These are phyloP conservation scores for Aphanomyces euteiches DNA, from an alignment of 352 stramenopile genomes.

Conservation along the genomic window DNA sequence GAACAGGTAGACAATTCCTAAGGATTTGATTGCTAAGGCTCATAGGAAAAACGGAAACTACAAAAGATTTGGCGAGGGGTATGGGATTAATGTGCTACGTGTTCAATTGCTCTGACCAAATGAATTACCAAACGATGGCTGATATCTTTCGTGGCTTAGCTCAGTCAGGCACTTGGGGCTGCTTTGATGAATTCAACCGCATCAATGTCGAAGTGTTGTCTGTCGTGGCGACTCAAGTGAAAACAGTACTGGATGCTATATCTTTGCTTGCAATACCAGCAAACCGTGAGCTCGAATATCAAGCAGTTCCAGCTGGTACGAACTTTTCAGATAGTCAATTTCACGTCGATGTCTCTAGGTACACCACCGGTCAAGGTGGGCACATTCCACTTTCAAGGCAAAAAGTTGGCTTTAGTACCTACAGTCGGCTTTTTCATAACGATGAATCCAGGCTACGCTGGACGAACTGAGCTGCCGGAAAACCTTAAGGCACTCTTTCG, in stretches of 20 bases:
- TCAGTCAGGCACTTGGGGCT: constrained; percentile 94
- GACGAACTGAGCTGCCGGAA: constrained; percentile 87
- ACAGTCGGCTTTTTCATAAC: constrained; percentile 92
- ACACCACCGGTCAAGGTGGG: constrained; percentile 45
- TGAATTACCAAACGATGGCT: constrained; percentile 96
- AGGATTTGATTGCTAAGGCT: not conserved
- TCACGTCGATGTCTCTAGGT: constrained; percentile 30
- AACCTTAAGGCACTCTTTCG: constrained; percentile 92
- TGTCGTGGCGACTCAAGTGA: constrained; percentile 96
- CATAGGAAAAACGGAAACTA: constrained; percentile 76
- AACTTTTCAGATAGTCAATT: not conserved
- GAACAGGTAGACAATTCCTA: constrained; percentile 41
- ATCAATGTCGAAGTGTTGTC: constrained; percentile 96
- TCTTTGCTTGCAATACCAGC: constrained; percentile 35
- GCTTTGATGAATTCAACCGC: constrained; percentile 96
- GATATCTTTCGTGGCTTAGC: constrained; percentile 94
- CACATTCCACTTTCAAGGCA: constrained; percentile 88
- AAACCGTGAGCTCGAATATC: constrained; percentile 34
- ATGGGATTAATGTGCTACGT: constrained; percentile 82
- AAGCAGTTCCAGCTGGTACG: constrained; percentile 24
- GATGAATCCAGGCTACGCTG: constrained; percentile 92
- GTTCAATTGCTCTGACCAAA: constrained; percentile 87
- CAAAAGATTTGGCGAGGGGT: constrained; percentile 71
- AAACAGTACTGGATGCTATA: constrained; percentile 92
- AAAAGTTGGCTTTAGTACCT: constrained; percentile 74